These are phyloP conservation scores for Forsythia viridissima DNA, from an alignment of 257 asterid species.

Conservation along the genomic window DNA sequence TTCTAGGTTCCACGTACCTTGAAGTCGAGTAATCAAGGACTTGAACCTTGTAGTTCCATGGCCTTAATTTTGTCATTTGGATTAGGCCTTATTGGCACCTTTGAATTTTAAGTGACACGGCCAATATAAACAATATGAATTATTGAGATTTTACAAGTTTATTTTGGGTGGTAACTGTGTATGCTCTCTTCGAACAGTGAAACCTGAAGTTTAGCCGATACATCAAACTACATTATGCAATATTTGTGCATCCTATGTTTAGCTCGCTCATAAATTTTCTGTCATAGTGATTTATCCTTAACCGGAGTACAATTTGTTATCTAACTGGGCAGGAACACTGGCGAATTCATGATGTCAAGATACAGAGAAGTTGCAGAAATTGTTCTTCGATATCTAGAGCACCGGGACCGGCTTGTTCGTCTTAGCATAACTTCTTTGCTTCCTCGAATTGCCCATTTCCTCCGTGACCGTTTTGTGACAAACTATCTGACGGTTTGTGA, in stretches of 20 bases:
- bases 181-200: conserved; percentile 14
- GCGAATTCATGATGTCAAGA: conserved; percentile 99
- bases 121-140: background rate
- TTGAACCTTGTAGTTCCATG: background rate
- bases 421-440: conserved; percentile 98
- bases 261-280: background rate
- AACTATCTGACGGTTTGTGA: conserved; percentile 79
- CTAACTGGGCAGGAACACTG: conserved; percentile 77
- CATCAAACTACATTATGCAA: background rate
- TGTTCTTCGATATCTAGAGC: conserved; percentile 94
- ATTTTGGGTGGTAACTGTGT: conserved; percentile 12
- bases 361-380: conserved; percentile 99
- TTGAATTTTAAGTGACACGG: background rate
- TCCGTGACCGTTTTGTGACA: conserved; percentile 97
- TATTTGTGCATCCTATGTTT: conserved; percentile 7
- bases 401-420: conserved; percentile 96
- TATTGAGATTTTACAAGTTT: conserved; percentile 5
- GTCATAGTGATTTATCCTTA: conserved; percentile 3
- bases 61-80: background rate
- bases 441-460: conserved; percentile 98
- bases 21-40: conserved; percentile 7
- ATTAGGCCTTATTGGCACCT: background rate
- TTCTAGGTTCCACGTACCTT: conserved; percentile 11
- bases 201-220: conserved; percentile 11
- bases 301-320: conserved; percentile 20